phyloP scores from a whole-genome alignment of 2,329 filamentous ascomycete genomes.

The Microcyclosporella mali region DNA sequence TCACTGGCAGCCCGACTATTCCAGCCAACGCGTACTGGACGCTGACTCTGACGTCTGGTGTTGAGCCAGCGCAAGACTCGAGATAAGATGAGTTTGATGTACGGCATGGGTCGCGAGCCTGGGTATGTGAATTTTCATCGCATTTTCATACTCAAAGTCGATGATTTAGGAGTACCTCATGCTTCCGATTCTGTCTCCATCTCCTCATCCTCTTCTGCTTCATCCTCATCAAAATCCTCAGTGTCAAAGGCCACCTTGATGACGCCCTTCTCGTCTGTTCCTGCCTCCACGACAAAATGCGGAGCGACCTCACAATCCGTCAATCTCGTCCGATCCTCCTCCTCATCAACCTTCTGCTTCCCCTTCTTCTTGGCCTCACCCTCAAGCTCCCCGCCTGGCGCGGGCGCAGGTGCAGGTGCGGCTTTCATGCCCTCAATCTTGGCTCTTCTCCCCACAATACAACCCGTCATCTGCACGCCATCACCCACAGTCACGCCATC shows the following conservation, averaged over 20 bases:
- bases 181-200: constrained; percentile 3
- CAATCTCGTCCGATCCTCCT: constrained; percentile 48
- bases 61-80: too few relatives aligned
- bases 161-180: too few relatives aligned
- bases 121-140: too few relatives aligned
- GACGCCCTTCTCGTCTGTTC: constrained; percentile 59
- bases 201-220: constrained; percentile 23
- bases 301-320: constrained; percentile 91
- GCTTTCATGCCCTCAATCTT: constrained; percentile 62
- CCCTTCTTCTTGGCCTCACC: constrained; percentile 42
- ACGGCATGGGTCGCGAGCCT: too few relatives aligned
- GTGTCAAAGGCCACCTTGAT: constrained; percentile 53
- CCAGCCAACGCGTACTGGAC: too few relatives aligned
- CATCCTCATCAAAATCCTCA: constrained; percentile 31
- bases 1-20: too few relatives aligned
- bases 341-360: constrained; percentile 47
- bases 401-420: constrained; percentile 7
- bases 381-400: constrained; percentile 9
- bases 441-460: constrained; percentile 74
- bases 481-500: constrained; percentile 82
- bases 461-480: constrained; percentile 77
- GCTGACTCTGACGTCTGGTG: too few relatives aligned
- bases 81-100: too few relatives aligned
- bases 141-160: too few relatives aligned
- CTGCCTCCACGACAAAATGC: constrained; percentile 71